These are phyloP conservation scores for Leccinum disarticulatum DNA, from an alignment of 768 basidiomycete genomes.

Conservation along the genomic window DNA sequence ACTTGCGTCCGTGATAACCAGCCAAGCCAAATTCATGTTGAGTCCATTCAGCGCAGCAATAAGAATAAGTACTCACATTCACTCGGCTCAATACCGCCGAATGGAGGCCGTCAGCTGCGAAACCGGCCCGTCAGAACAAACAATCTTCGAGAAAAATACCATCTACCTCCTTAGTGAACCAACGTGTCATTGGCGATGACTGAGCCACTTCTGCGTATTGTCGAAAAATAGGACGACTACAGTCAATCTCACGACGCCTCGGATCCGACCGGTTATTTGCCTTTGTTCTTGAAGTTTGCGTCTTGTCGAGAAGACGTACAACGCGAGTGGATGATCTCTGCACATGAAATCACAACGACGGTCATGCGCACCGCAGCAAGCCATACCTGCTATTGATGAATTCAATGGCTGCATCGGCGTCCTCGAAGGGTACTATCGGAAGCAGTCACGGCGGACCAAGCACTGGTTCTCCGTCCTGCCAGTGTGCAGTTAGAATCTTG, in stretches of 20 bases:
- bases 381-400: constrained; percentile 61
- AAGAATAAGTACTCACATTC: constrained; percentile 52
- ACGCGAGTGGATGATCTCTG: constrained; percentile 71
- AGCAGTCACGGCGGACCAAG: constrained; percentile 70
- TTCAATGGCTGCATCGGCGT: constrained; percentile 68
- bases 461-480: constrained; percentile 54
- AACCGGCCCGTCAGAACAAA: neutral
- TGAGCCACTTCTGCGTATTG: constrained; percentile 72
- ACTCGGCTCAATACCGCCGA: constrained; percentile 71
- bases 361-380: neutral
- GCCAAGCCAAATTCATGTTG: constrained; percentile 35
- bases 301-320: constrained; percentile 76
- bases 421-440: constrained; percentile 70
- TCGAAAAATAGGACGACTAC: constrained; percentile 49
- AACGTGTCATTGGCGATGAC: constrained; percentile 69
- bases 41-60: neutral
- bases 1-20: constrained; percentile 62
- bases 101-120: constrained; percentile 57
- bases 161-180: constrained; percentile 57
- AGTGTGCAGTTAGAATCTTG: neutral
- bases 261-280: constrained; percentile 33
- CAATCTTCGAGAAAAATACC: neutral
- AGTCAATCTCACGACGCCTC: neutral
- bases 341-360: neutral
- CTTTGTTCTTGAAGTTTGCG: constrained; percentile 56